Evolutionary conservation across 805 yeast genomes (phyloP).

Genomic region (Ogataea trehalophila): DNA sequence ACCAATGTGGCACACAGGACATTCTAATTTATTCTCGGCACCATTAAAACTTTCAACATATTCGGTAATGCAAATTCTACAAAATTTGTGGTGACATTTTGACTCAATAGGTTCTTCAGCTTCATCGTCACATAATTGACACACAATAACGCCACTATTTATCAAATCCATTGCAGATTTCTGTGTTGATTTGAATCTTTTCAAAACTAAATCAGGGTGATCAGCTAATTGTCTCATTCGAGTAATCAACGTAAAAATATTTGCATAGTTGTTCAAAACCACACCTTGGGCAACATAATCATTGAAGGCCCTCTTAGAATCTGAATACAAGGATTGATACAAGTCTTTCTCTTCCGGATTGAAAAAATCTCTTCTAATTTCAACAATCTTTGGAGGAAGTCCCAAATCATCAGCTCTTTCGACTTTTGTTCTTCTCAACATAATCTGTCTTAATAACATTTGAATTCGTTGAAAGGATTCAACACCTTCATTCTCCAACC

Average conservation of each 20-base stretch:
- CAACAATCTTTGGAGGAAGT: constrained; percentile 92
- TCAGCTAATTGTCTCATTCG: constrained; percentile 98
- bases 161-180: constrained; percentile 24
- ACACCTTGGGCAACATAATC: constrained; percentile 96
- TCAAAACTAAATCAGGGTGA: constrained; percentile 92
- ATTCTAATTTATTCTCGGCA: constrained; percentile 51
- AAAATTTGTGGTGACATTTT: constrained; percentile 89
- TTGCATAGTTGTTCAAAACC: constrained; percentile 93
- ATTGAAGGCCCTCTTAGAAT: constrained; percentile 80
- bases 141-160: constrained; percentile 56
- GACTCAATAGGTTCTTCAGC: constrained; percentile 97
- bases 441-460: constrained; percentile 65
- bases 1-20: constrained; percentile 96
- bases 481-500: constrained; percentile 76
- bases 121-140: constrained; percentile 94
- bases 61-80: constrained; percentile 88
- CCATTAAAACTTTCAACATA: constrained; percentile 81
- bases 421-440: constrained; percentile 91
- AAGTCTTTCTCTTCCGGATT: constrained; percentile 94
- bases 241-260: constrained; percentile 91
- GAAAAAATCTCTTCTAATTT: constrained; percentile 78
- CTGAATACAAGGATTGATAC: constrained; percentile 81
- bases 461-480: constrained; percentile 76
- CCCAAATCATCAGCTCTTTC: constrained; percentile 98
- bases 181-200: constrained; percentile 46